phyloP scores from a whole-genome alignment of 805 yeast genomes.

The Candida wancherniae region DNA sequence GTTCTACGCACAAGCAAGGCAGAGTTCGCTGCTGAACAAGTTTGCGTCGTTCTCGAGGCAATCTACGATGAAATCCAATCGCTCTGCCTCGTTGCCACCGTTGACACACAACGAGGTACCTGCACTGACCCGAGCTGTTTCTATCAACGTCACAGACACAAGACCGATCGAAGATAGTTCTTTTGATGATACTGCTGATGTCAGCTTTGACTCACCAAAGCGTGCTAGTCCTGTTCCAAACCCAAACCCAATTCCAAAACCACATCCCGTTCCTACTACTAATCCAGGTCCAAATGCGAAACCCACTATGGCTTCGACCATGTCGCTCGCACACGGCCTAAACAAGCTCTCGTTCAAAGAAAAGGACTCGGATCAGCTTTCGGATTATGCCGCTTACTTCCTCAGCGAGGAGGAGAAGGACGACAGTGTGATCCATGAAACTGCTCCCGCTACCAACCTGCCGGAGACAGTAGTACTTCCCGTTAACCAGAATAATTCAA shows the following conservation, averaged over 20 bases:
- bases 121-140: constrained; percentile 9
- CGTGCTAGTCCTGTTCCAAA: too few relatives aligned
- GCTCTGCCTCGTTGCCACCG: constrained; percentile 36
- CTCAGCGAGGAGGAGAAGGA: constrained; percentile 5
- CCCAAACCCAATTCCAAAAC: too few relatives aligned
- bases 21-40: constrained; percentile 2
- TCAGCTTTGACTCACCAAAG: too few relatives aligned
- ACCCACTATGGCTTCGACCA: too few relatives aligned
- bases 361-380: too few relatives aligned
- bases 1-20: constrained; percentile 1
- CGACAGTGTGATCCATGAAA: not conserved
- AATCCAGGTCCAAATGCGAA: too few relatives aligned
- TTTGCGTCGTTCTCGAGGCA: constrained; percentile 24
- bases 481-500: too few relatives aligned
- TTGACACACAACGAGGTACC: constrained; percentile 3
- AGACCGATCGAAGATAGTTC: not conserved
- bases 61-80: constrained; percentile 29
- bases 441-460: constrained; percentile 1
- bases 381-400: constrained; percentile 16
- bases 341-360: too few relatives aligned
- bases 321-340: too few relatives aligned
- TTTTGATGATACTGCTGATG: not conserved
- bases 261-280: too few relatives aligned
- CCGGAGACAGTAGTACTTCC: too few relatives aligned
- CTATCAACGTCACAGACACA: constrained; percentile 10